These are phyloP conservation scores for Spergularia azorica DNA, from an alignment of 179 eudicot species.

Conservation along the genomic window DNA sequence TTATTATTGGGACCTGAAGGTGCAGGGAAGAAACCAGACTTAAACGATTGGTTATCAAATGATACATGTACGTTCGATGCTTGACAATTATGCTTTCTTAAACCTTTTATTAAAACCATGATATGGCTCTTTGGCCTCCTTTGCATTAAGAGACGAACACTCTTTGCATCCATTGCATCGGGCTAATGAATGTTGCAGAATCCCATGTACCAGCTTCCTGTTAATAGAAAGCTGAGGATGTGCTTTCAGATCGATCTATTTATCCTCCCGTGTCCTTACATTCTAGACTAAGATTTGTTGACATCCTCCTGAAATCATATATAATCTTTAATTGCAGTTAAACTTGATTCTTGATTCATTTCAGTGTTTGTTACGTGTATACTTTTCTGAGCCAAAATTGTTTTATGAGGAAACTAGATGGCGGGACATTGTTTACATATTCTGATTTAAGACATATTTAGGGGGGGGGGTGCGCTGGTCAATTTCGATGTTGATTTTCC, in stretches of 20 bases:
- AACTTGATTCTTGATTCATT: neutral
- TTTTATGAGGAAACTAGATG: neutral
- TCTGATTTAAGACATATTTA: neutral
- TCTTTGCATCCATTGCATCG: neutral
- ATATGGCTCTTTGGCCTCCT: neutral
- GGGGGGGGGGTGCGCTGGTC: neutral
- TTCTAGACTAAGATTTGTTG: neutral
- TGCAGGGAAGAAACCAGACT: neutral
- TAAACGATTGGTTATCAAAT: neutral
- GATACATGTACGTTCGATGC: neutral
- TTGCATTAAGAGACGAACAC: conserved; percentile 6
- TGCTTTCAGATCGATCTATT: neutral
- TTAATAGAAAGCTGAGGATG: neutral
- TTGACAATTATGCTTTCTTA: too few relatives aligned
- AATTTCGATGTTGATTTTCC: neutral
- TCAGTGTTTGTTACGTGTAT: neutral
- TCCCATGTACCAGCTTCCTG: neutral
- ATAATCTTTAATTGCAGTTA: too few relatives aligned
- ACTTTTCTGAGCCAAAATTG: neutral
- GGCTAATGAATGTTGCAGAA: neutral
- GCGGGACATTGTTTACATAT: neutral
- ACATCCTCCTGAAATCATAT: neutral
- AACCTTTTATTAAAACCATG: too few relatives aligned
- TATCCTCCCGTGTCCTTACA: neutral
- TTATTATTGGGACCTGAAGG: neutral